These are phyloP conservation scores for Karstenula rhodostoma DNA, from an alignment of 2,329 filamentous ascomycete genomes.

Conservation along the genomic window DNA sequence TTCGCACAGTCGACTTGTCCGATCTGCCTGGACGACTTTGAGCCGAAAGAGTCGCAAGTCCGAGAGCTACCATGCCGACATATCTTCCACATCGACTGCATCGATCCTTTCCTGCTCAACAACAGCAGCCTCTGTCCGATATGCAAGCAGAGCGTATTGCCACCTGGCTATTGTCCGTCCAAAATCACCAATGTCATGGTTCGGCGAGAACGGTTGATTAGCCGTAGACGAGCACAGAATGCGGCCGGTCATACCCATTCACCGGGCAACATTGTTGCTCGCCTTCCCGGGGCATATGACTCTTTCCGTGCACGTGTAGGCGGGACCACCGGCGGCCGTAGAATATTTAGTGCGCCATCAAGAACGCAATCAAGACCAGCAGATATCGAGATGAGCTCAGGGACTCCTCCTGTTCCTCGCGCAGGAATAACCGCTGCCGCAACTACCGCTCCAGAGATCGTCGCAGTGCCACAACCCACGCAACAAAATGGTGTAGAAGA, in stretches of 20 bases:
- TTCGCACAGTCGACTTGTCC: conserved; percentile 82
- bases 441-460: neutral
- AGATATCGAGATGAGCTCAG: conserved; percentile 44
- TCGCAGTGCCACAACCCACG: conserved; percentile 13
- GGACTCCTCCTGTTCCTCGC: neutral
- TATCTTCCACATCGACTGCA: conserved; percentile 92
- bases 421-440: neutral
- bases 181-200: conserved; percentile 81
- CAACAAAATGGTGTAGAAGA: neutral
- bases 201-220: conserved; percentile 75
- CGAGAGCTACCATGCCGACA: conserved; percentile 89
- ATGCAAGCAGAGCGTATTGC: conserved; percentile 84
- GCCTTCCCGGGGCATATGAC: conserved; percentile 26
- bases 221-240: conserved; percentile 64
- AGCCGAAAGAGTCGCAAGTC: conserved; percentile 73
- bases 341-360: conserved; percentile 44
- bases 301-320: conserved; percentile 37
- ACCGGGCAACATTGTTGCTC: conserved; percentile 4
- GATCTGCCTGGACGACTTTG: conserved; percentile 88
- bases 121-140: conserved; percentile 89
- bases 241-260: conserved; percentile 10
- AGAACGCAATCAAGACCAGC: conserved; percentile 25
- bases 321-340: conserved; percentile 32
- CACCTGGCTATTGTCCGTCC: conserved; percentile 64
- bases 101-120: conserved; percentile 80